A percentile compares a stretch with the other conserved stretches of the same genome.
phyloP scores from a whole-genome alignment of 1,284 basidiomycete genomes.

The Tilletia setariae region DNA sequence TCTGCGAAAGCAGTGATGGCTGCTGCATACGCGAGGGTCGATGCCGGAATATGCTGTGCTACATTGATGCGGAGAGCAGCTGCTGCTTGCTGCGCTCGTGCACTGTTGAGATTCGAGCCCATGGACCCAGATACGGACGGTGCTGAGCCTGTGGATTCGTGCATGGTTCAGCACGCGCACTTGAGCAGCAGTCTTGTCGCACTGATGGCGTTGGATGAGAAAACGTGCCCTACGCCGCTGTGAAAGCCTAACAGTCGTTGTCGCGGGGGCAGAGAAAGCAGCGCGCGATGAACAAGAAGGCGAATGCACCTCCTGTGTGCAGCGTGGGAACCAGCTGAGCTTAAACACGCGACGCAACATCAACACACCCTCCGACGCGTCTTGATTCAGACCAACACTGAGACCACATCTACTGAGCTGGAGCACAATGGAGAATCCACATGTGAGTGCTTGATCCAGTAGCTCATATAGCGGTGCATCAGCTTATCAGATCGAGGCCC shows the following conservation, averaged over 20 bases:
- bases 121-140: background rate
- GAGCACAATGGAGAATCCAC: conserved; percentile 9
- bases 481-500: conserved; percentile 50
- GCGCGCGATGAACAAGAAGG: too few relatives aligned
- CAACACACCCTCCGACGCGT: background rate
- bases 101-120: background rate
- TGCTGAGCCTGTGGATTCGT: background rate
- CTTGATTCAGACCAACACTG: background rate
- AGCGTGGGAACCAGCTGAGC: too few relatives aligned
- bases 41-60: conserved; percentile 6
- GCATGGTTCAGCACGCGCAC: background rate
- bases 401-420: background rate
- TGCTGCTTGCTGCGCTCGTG: background rate
- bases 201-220: too few relatives aligned
- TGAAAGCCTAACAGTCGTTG: too few relatives aligned
- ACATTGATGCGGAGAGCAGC: conserved; percentile 12
- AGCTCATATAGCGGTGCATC: too few relatives aligned
- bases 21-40: conserved; percentile 8
- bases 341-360: too few relatives aligned
- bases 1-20: conserved; percentile 1
- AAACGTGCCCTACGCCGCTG: too few relatives aligned
- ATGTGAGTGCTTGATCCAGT: background rate
- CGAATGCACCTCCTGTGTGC: too few relatives aligned
- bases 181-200: too few relatives aligned
- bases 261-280: too few relatives aligned